Evolutionary conservation across 768 basidiomycete genomes (phyloP), one percentile per base, ranked within the genome.

Genomic region (Postia placenta): DNA sequence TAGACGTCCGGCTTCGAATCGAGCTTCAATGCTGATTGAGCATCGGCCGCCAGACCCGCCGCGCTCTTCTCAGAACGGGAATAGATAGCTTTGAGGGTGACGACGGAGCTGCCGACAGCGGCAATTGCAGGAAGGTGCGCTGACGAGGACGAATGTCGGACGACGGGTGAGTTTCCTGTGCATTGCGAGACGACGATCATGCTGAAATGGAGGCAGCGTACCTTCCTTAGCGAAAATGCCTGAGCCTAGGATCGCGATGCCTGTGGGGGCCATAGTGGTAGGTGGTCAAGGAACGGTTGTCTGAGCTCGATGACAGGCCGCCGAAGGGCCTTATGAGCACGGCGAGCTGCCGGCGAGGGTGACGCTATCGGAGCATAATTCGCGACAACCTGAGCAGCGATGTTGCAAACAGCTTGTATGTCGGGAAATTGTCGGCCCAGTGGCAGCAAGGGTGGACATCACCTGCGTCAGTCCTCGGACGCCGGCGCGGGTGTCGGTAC

Each of bases 51-150:
- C 44, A 87, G 66, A 27, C 76, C 75, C 11, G 67, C 63, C 1
- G 83, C 76, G 49, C 78, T 81, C 61, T 74, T 75, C 56, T 76
- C 66, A 0, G 88, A 87, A 51, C 90, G 78, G 11, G 90, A 93
- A 71, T 92, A 93, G 48, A 93, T 73, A 1, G 89, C 90, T 55
- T 72, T 80, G 45, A 83, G 68, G 35, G 74, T 45, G 67, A 62
- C 44, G 71, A 72, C 27, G 73, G 71, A 20, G 70, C 62, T 51
- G 62, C 75, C 76, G 43, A 87, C 72, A 1, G 67, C 63, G 20
- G 74, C 74, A 44, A 92, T 73, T 15, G 85, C 81, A 30, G 90
- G 90, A n/a, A 92, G 71, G 65, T 94, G 86, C 23, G 88, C 87
- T 81, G 25, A 35, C n/a, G 15, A 15, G 41, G 24, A 36, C 15